Evolutionary conservation across 1,284 basidiomycete genomes (phyloP), one percentile per base, ranked within the genome.

Genomic region (Rugosomyces carneus): DNA sequence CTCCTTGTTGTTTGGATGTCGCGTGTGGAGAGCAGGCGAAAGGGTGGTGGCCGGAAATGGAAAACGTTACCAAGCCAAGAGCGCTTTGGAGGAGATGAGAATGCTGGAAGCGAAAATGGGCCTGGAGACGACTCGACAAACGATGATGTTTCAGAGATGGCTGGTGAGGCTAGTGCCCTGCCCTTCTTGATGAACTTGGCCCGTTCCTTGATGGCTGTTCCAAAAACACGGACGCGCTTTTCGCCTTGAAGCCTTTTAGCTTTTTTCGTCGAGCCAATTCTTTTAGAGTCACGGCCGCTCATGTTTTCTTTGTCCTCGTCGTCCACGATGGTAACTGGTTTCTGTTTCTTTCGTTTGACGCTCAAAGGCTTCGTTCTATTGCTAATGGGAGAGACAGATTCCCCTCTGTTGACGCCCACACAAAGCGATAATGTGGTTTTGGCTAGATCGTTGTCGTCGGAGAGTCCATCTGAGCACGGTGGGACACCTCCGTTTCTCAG

Each of bases 31-130:
- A 80, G 65, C 1, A 92, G 66, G 35, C 69, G 69, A 62, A 81
- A 83, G 11, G 71, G 75, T 13, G 78, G 71, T 0, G 89, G 81
- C 59, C 85, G 90, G 72, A 90, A 85, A 60, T 82, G 87, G 77
- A 97, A 95, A 38, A 96, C 76, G 52, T 85, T 88, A 43, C 82
- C 80, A 54, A 98, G 82, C 94, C 94, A 97, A 47, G 80, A 81
- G 40, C 86, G 80, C 62, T 85, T 88, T 6, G 78, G 78, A 2
- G 72, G 69, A 10, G 72, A 65, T 15, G 70, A 59, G 43, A 58
- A 59, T 15, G 65, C 60, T 1, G 68, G 63, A 20, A 53, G 60
- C 1, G 68, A 64, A 40, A 54, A 51, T 21, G 69, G 65, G 44
- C 66, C 66, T 10, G 70, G 65, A 42, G 70, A 53, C 3, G 59